phyloP scores from a whole-genome alignment of 2,329 filamentous ascomycete species.

The Talaromyces sp. region DNA sequence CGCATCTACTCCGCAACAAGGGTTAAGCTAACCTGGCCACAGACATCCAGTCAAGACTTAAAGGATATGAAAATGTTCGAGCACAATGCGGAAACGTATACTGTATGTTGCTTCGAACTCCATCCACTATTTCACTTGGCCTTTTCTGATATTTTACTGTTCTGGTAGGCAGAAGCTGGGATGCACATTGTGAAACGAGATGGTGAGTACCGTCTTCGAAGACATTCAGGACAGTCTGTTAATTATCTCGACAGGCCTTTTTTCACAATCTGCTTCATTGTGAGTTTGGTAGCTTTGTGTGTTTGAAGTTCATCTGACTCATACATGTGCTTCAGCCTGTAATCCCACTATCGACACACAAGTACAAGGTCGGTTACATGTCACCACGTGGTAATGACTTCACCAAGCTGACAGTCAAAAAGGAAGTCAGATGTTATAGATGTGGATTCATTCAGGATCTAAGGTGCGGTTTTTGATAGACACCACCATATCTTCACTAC shows the following conservation, averaged over 20 bases:
- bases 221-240: background rate
- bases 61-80: conserved; percentile 46
- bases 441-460: conserved; percentile 39
- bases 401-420: conserved; percentile 17
- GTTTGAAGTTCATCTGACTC: background rate
- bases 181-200: conserved; percentile 42
- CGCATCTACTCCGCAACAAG: background rate
- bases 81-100: conserved; percentile 43
- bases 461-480: conserved; percentile 24
- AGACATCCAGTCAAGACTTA: conserved; percentile 45
- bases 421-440: conserved; percentile 40
- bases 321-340: conserved; percentile 28
- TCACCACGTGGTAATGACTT: background rate
- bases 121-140: background rate
- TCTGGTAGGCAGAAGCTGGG: conserved; percentile 40
- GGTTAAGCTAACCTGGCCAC: conserved; percentile 4
- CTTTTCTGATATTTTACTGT: background rate
- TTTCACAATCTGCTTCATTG: conserved; percentile 46
- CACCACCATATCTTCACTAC: background rate
- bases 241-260: conserved; percentile 33
- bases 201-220: conserved; percentile 32
- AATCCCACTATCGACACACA: conserved; percentile 38
- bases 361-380: conserved; percentile 33
- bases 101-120: conserved; percentile 30
- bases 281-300: conserved; percentile 22